phyloP scores from a whole-genome alignment of 2,329 filamentous ascomycete genomes.

The Geosmithia morbida region DNA sequence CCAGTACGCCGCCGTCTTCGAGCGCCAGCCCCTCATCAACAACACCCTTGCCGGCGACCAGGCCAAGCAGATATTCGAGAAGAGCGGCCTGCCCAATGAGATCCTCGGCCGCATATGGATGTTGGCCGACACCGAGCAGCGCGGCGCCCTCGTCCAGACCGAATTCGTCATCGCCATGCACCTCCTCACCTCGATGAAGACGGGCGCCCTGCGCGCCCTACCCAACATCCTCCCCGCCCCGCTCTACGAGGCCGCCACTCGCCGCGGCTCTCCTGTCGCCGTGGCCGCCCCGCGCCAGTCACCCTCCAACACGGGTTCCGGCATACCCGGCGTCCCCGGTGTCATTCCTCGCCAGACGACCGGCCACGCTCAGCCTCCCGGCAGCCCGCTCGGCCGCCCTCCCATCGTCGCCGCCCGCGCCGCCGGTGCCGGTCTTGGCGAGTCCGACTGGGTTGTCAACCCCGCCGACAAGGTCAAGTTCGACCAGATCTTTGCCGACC shows the following conservation, averaged over 20 bases:
- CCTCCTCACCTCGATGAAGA: slow-evolving; percentile 81
- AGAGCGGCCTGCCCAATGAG: slow-evolving; percentile 79
- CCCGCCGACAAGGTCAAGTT: slow-evolving; percentile 77
- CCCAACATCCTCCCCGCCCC: slow-evolving; percentile 71
- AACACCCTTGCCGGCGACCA: slow-evolving; percentile 64
- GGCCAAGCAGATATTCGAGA: slow-evolving; percentile 91
- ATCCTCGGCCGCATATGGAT: slow-evolving; percentile 92
- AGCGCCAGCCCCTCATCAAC: slow-evolving; percentile 69
- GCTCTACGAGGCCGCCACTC: slow-evolving; percentile 79
- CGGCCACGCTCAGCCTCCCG: slow-evolving; percentile 48
- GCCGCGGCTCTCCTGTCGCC: slow-evolving; percentile 30
- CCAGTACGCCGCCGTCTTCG: slow-evolving; percentile 82
- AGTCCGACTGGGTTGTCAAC: slow-evolving; percentile 64
- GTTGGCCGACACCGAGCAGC: slow-evolving; percentile 83
- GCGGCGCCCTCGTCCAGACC: slow-evolving; percentile 70
- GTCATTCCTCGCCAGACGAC: slow-evolving; percentile 75
- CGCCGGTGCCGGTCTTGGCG: slow-evolving; percentile 9
- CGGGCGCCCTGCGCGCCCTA: slow-evolving; percentile 62
- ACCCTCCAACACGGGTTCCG: slow-evolving; percentile 27
- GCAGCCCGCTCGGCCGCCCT: slow-evolving; percentile 39
- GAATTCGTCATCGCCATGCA: slow-evolving; percentile 99
- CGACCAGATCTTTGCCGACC: slow-evolving; percentile 68
- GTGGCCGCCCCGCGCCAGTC: slow-evolving; percentile 26
- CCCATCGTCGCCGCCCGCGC: slow-evolving; percentile 28
- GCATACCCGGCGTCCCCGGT: background rate